Percentiles rank a stretch among this genome's conserved stretches.
Evolutionary conservation across 345 rosid genomes (phyloP).

Genomic region (Corymbia maculata): DNA sequence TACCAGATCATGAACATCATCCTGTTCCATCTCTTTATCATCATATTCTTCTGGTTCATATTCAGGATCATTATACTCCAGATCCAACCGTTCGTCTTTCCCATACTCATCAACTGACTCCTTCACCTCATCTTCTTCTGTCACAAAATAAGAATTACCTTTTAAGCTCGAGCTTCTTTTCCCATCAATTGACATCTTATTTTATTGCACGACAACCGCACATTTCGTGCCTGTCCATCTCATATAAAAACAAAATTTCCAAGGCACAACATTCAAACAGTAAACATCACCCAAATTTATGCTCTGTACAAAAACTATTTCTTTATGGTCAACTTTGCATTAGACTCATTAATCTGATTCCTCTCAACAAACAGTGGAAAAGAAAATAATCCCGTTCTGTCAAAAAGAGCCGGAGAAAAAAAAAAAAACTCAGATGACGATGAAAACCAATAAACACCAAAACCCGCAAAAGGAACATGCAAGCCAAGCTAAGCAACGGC

Average conservation of each 20-base stretch:
- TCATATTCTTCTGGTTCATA: conserved; percentile 75
- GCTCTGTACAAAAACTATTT: background rate
- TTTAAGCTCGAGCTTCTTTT: background rate
- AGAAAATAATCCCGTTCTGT: background rate
- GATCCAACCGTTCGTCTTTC: conserved; percentile 28
- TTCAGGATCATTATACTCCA: conserved; percentile 24
- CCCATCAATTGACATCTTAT: background rate
- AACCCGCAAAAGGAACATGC: background rate
- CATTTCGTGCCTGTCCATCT: background rate
- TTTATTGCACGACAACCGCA: background rate
- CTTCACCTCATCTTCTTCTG: conserved; percentile 6
- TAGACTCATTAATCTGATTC: background rate
- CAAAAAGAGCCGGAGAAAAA: background rate
- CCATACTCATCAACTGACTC: conserved; percentile 4
- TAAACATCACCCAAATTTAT: background rate
- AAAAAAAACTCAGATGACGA: background rate
- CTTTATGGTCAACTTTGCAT: background rate
- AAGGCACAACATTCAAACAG: background rate
- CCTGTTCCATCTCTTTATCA: conserved; percentile 68
- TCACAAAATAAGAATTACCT: background rate
- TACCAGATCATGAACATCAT: conserved; percentile 33
- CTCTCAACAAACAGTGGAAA: background rate
- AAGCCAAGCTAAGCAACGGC: background rate
- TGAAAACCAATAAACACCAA: background rate
- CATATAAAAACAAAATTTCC: background rate